phyloP scores from a whole-genome alignment of 495 filamentous ascomycete genomes.

The Penicillium antarcticum region DNA sequence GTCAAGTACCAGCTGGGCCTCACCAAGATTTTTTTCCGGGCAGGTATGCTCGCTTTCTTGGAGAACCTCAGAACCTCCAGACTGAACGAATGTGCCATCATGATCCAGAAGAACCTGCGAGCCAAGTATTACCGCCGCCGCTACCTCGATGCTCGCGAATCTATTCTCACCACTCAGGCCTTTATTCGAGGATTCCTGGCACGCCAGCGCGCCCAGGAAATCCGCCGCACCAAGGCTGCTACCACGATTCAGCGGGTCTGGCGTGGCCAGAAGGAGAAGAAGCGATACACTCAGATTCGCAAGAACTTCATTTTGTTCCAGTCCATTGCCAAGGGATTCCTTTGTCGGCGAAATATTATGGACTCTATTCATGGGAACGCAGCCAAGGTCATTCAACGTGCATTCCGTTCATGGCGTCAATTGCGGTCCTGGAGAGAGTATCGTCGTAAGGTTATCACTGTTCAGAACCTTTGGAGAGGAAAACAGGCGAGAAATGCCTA shows the following conservation, averaged over 20 bases:
- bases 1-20: constrained; percentile 96
- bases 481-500: constrained; percentile 77
- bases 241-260: constrained; percentile 94
- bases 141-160: constrained; percentile 80
- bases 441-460: constrained; percentile 79
- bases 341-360: constrained; percentile 83
- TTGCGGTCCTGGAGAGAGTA: constrained; percentile 83
- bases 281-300: constrained; percentile 69
- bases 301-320: constrained; percentile 82
- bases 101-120: constrained; percentile 98
- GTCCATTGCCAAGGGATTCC: constrained; percentile 84
- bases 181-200: constrained; percentile 69
- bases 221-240: constrained; percentile 79
- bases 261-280: constrained; percentile 84
- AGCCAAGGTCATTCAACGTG: constrained; percentile 83
- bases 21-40: constrained; percentile 98
- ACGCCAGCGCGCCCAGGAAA: constrained; percentile 72
- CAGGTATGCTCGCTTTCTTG: constrained; percentile 96
- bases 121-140: constrained; percentile 92
- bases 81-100: constrained; percentile 89
- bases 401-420: constrained; percentile 78
- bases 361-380: constrained; percentile 93
- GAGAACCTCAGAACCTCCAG: constrained; percentile 89
- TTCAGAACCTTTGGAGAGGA: constrained; percentile 93
- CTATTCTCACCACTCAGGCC: constrained; percentile 79